These are phyloP conservation scores for Megacollybia marginata DNA, from an alignment of 768 basidiomycete genomes.

Conservation along the genomic window DNA sequence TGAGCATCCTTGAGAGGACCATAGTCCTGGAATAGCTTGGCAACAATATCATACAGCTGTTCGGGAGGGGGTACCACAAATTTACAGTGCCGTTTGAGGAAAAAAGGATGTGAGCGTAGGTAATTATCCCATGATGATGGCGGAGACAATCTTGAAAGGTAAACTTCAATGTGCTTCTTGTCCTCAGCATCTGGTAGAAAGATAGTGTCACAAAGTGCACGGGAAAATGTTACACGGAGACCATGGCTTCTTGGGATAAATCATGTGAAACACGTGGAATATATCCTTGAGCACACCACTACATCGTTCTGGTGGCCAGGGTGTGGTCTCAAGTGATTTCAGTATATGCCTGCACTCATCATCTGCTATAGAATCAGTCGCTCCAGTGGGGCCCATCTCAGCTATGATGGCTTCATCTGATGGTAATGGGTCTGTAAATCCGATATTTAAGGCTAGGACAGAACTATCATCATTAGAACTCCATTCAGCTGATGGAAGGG, in stretches of 20 bases:
- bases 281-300: constrained; percentile 10
- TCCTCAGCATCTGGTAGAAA: constrained; percentile 8
- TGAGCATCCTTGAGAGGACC: constrained; percentile 15
- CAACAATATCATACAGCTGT: constrained; percentile 9
- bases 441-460: too few relatives aligned
- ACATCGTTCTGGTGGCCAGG: neutral
- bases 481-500: too few relatives aligned
- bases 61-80: constrained; percentile 13
- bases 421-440: too few relatives aligned
- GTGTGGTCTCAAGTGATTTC: neutral
- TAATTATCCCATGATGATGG: neutral
- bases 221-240: constrained; percentile 1
- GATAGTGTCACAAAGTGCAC: constrained; percentile 5
- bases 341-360: neutral
- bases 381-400: neutral
- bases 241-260: constrained; percentile 8
- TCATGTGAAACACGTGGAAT: constrained; percentile 10
- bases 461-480: too few relatives aligned
- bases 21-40: constrained; percentile 10
- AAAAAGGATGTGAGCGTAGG: neutral
- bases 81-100: neutral
- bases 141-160: neutral
- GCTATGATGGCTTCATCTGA: neutral
- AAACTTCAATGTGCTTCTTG: constrained; percentile 3
- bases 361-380: neutral